Base-by-base conservation (phyloP, 352 stramenopile genomes). In the Globisporangium spiculum region DNA sequence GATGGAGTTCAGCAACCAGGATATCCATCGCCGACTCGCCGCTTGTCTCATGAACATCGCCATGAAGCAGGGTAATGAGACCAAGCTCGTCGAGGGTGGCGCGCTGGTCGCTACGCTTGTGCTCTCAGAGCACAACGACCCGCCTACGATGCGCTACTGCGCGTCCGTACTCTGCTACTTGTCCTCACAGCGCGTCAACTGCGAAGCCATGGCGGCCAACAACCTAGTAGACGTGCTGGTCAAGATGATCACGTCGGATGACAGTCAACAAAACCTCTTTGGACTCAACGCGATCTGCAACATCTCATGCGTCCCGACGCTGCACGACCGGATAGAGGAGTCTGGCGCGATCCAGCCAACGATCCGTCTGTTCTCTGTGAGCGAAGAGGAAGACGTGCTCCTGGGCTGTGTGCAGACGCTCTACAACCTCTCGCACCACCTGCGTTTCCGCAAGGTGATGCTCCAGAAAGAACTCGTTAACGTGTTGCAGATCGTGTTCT, bases 1-100 rank as follows among this genome's bases (percentile, higher is more conserved):
- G 57, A 91, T 91, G 63, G 86, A 93, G 63, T 94, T 92, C 72
- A 90, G 78, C 55, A 91, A 88, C 66, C 83, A 92, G 38, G 84
- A 93, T 56, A 91, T 91, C 62, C 82, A 92, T 58, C 79, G 79
- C 0, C 81, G 83, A 4, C 79, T 94, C 2, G 83, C 87, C 20
- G 84, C 87, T 14, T 94, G 84, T 65, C 65, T 94, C 7, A 90
- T 85, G 66, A 93, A 93, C 67, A 84, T 94, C 27, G 82, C 85
- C 0, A 77, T 82, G 24, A 81, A 88, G 63, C 74, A 78, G 0
- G 73, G 70, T 4, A 83, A 71, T 8, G 80, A 85, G 48, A 34
- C 81, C 6, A 91, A 89, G 59, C 75, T 94, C 14, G 84, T 94
- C 10, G 87, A 93, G 32, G 79, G 78, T 34, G 85, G 87, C 8